Evolutionary conservation across 257 asterid genomes (phyloP).

Genomic region (Ophiorrhiza pumila): DNA sequence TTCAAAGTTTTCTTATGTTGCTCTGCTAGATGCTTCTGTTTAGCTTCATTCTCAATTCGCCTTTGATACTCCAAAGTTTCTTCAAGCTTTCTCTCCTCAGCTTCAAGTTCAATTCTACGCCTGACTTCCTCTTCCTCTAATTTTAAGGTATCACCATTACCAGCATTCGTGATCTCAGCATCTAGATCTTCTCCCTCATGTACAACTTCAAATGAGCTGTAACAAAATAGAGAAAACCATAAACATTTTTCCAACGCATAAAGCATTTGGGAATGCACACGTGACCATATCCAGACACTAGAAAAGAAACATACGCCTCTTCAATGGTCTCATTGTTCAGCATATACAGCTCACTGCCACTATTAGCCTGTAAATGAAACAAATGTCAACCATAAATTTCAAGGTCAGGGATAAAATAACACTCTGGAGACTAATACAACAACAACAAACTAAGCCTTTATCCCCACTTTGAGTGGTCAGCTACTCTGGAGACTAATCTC

Average conservation of each 20-base stretch:
- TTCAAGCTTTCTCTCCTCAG: conserved; percentile 97
- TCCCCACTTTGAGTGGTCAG: no score
- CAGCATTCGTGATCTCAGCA: conserved; percentile 36
- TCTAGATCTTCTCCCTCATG: conserved; percentile 42
- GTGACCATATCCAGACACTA: conserved; percentile 13
- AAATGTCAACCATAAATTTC: conserved; percentile 13
- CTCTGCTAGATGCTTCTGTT: conserved; percentile 82
- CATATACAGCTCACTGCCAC: conserved; percentile 41
- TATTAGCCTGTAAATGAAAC: conserved; percentile 51
- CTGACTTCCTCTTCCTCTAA: conserved; percentile 66
- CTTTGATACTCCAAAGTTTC: conserved; percentile 96
- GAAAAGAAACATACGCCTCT: conserved; percentile 52
- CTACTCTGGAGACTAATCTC: no score
- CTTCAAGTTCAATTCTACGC: conserved; percentile 82
- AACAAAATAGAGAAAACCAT: conserved; percentile 28
- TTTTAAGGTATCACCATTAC: conserved; percentile 41
- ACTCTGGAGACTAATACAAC: neutral
- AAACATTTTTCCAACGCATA: conserved; percentile 5
- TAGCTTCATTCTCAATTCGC: conserved; percentile 91
- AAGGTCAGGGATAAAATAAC: conserved; percentile 14
- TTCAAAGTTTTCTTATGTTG: conserved; percentile 44
- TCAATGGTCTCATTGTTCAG: conserved; percentile 45
- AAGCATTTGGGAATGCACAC: conserved; percentile 4
- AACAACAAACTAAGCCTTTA: no score
- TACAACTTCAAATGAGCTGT: conserved; percentile 57